A percentile compares a stretch with the other conserved stretches of the same genome.
phyloP scores from a whole-genome alignment of 177 flowering plant species.

The Vitis hybrid region DNA sequence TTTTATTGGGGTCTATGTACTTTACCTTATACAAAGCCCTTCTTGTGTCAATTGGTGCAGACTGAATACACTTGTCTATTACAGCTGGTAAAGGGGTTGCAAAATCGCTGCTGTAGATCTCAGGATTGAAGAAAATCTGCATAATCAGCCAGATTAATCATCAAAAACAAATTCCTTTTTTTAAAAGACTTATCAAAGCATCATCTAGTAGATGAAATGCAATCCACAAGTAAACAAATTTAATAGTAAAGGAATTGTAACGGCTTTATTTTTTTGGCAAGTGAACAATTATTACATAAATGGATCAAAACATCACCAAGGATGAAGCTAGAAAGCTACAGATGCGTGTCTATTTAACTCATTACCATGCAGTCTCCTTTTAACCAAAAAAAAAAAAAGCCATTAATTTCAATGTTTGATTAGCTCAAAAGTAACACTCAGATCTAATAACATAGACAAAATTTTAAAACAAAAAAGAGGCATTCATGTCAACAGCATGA shows the following conservation, averaged over 20 bases:
- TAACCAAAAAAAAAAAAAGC: no score
- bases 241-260: background rate
- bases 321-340: no score
- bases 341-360: no score
- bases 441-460: background rate
- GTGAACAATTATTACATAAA: no score
- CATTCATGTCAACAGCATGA: background rate
- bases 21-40: slow-evolving; percentile 92
- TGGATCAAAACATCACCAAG: background rate
- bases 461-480: background rate
- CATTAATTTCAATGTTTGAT: no score
- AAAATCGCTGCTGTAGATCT: slow-evolving; percentile 77
- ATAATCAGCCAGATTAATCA: slow-evolving; percentile 10
- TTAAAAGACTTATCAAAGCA: background rate
- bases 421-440: no score
- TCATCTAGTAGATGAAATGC: slow-evolving; percentile 1
- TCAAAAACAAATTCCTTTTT: slow-evolving; percentile 4
- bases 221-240: background rate
- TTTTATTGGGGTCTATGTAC: background rate
- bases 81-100: slow-evolving; percentile 81
- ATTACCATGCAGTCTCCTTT: no score
- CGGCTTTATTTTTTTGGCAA: background rate
- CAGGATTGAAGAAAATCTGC: slow-evolving; percentile 95
- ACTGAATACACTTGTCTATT: slow-evolving; percentile 95
- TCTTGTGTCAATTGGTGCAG: slow-evolving; percentile 98